Conservation (phyloP, 768 basidiomycete species). For the Cystofilobasidium ferigula region DNA sequence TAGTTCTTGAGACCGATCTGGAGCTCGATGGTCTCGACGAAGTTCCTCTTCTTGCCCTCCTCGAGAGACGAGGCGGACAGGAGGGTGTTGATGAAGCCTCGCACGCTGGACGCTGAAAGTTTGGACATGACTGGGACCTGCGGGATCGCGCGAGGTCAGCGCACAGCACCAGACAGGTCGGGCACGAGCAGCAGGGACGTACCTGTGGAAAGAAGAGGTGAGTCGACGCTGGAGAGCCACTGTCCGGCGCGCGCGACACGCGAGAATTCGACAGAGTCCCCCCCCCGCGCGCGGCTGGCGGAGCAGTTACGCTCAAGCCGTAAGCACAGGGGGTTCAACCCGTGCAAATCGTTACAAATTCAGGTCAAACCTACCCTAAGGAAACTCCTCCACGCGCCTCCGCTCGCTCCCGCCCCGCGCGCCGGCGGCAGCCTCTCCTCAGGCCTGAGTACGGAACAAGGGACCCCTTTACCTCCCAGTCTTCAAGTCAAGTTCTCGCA, state of each 20-base stretch:
- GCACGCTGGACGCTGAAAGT: constrained; percentile 99
- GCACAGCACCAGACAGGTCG: neutral
- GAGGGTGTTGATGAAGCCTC: constrained; percentile 87
- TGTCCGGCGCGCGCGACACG: no score
- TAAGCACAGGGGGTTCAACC: no score
- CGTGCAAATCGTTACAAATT: no score
- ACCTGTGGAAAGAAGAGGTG: no score
- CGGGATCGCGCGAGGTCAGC: neutral
- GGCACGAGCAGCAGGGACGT: neutral
- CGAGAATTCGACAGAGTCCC: no score
- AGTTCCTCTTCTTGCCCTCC: constrained; percentile 65
- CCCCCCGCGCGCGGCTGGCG: no score
- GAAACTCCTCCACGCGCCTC: no score
- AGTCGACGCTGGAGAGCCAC: no score
- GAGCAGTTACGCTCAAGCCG: no score
- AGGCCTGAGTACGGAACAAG: neutral
- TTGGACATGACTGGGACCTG: constrained; percentile 41
- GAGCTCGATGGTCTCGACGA: constrained; percentile 87
- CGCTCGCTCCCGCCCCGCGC: neutral
- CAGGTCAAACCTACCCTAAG: no score
- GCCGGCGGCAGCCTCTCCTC: neutral
- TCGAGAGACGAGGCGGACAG: constrained; percentile 72
- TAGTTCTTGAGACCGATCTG: constrained; percentile 98
- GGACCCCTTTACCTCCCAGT: neutral
- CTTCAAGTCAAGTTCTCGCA: constrained; percentile 3